Conservation (phyloP, 2,329 filamentous ascomycete species). For the Colletotrichum falcatum region DNA sequence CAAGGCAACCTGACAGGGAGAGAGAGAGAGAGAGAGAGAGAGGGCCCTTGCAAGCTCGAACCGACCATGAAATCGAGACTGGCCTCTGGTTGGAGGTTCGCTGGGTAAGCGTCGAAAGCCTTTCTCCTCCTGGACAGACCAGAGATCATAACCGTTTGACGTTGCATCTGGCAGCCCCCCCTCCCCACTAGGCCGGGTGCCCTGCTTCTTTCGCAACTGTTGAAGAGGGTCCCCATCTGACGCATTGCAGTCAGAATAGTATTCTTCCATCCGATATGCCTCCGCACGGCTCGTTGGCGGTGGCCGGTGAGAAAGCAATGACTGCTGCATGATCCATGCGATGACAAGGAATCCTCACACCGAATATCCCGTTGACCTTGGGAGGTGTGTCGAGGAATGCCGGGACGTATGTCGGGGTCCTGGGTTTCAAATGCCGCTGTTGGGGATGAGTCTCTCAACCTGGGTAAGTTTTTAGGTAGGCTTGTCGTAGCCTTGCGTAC, state of each 20-base stretch:
- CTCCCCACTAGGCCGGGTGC: not conserved
- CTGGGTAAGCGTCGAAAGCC: not conserved
- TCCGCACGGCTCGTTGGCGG: slow-evolving; percentile 22
- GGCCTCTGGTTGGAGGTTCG: slow-evolving; percentile 14
- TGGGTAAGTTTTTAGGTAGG: not conserved
- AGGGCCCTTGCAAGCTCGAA: slow-evolving; percentile 14
- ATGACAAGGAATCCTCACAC: slow-evolving; percentile 23
- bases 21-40: no score
- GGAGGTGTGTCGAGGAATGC: slow-evolving; percentile 4
- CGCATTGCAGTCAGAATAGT: slow-evolving; percentile 28
- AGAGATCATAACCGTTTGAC: slow-evolving; percentile 3
- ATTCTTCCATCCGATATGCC: slow-evolving; percentile 30
- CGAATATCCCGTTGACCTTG: slow-evolving; percentile 31
- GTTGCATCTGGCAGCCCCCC: slow-evolving; percentile 15
- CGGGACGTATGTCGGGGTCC: not conserved
- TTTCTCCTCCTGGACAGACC: not conserved
- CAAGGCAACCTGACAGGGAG: slow-evolving; percentile 13
- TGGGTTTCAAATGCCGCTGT: not conserved
- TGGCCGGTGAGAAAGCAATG: slow-evolving; percentile 25
- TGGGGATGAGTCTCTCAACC: not conserved
- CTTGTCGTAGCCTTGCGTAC: not conserved
- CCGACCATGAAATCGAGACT: slow-evolving; percentile 9
- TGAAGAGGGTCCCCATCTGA: slow-evolving; percentile 22
- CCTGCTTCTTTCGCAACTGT: slow-evolving; percentile 1
- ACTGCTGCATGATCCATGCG: slow-evolving; percentile 18